These are phyloP conservation scores for Fusarium chaquense DNA, from an alignment of 2,329 filamentous ascomycete species.

Conservation along the genomic window DNA sequence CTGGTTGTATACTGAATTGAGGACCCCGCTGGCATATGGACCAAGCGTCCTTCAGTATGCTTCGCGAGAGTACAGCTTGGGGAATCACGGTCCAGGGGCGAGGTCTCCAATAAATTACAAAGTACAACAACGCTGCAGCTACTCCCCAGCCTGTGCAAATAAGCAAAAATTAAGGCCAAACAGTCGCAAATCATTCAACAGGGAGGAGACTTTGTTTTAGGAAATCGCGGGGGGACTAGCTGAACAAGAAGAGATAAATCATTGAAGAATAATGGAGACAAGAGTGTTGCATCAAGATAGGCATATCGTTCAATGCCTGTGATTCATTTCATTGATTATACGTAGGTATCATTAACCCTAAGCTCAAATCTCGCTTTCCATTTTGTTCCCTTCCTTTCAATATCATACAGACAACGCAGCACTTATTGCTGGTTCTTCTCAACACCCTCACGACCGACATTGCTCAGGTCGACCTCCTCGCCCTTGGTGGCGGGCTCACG, in stretches of 20 bases:
- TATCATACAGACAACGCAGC: conserved; percentile 1
- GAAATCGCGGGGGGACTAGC: not conserved
- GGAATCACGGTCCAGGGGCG: too few relatives aligned
- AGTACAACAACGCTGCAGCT: not conserved
- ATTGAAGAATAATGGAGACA: not conserved
- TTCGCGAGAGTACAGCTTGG: too few relatives aligned
- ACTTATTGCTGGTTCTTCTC: conserved; percentile 34
- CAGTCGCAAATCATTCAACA: not conserved
- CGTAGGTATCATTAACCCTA: conserved; percentile 30
- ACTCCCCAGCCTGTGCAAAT: not conserved
- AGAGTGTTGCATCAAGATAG: not conserved
- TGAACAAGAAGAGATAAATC: not conserved
- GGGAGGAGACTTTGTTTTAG: not conserved
- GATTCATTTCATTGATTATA: conserved; percentile 26
- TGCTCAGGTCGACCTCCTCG: conserved; percentile 66
- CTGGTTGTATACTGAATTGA: too few relatives aligned
- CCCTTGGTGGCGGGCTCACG: conserved; percentile 70
- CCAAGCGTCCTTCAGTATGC: too few relatives aligned
- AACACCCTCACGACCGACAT: conserved; percentile 70
- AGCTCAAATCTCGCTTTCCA: not conserved
- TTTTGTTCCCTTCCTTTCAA: not conserved
- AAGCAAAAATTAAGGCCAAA: not conserved
- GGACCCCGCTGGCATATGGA: too few relatives aligned
- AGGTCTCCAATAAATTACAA: too few relatives aligned
- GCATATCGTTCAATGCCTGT: conserved; percentile 3